phyloP scores from a whole-genome alignment of 495 filamentous ascomycete genomes.

The Neurospora sp. region DNA sequence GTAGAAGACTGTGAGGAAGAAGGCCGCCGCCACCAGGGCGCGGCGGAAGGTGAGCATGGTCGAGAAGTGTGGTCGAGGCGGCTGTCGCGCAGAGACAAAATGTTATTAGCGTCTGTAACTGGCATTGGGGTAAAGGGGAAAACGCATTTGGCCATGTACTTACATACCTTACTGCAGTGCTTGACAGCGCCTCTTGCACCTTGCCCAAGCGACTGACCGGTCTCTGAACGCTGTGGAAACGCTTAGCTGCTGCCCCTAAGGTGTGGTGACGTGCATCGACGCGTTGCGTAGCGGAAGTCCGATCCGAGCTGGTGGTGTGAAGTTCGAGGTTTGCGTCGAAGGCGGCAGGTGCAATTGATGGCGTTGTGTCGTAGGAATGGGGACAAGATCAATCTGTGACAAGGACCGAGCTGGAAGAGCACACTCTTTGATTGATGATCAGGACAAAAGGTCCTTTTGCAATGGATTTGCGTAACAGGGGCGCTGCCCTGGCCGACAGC shows the following conservation, averaged over 20 bases:
- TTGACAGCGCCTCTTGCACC: not conserved
- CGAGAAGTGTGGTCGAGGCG: not conserved
- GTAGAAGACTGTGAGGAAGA: constrained; percentile 59
- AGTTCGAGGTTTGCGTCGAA: not conserved
- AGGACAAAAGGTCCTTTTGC: not conserved
- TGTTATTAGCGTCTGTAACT: constrained; percentile 1
- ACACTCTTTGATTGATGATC: not conserved
- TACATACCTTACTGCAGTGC: not conserved
- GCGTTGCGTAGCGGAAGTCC: not conserved
- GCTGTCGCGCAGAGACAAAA: constrained; percentile 1
- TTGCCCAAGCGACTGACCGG: not conserved
- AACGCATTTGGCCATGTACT: not conserved
- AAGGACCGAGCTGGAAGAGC: not conserved
- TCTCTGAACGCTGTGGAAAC: not conserved
- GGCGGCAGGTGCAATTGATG: not conserved
- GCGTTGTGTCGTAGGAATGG: not conserved
- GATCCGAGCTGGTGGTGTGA: not conserved
- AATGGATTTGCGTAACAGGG: not conserved
- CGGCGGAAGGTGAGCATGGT: constrained; percentile 58
- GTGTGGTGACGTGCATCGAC: not conserved
- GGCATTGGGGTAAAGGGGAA: not conserved
- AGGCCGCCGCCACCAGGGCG: constrained; percentile 56
- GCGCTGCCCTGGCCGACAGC: not conserved
- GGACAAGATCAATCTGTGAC: not conserved
- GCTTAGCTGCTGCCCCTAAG: not conserved